Base-by-base conservation (phyloP, 1,284 basidiomycete genomes). In the Hymenochaete sp. region DNA sequence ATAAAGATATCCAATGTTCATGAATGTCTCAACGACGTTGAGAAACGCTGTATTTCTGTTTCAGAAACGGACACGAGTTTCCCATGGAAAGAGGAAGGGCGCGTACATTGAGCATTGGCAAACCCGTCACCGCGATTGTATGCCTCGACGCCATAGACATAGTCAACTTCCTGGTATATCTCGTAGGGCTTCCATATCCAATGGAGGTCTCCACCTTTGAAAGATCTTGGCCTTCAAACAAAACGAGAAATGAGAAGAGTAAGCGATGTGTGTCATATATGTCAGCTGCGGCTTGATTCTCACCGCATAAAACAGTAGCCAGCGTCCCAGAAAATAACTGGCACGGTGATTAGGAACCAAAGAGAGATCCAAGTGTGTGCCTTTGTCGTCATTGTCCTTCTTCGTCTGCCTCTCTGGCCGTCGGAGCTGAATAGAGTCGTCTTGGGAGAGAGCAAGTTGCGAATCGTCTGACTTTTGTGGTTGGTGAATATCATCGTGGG, bases 181-280 rank as follows among this genome's bases (percentile, higher is more conserved):
- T 67, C 73, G 59, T 92, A 92, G 1, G 87, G 87, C 52, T 74
- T 69, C 90, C 89, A 93, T 39, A 93, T 75, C 87, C 86, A 92
- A 54, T 88, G 80, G 31, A 91, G 67, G 63, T 91, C 86, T 1
- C 90, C 90, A 1, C 86, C 88, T n/a, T 60, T 57, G 70, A 83
- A 76, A 5, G 75, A 78, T 19, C 77, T 68, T 3, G 78, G 81
- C 39, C 77, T 75, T 45, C 25, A 11, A 33, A 6, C 5, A 35
- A 16, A 6, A n/a, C 8, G 5, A 35, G 5, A 35, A n/a, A 35
- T n/a, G 25, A 38, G 31, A 40, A 41, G 24, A 41, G 40, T 33
- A 50, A 42, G 32, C 5, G 5, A 5, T n/a, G 8, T 5, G 21
- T 6, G 6, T 35, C 6, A 35, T 16, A 35, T 35, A 35, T 35